Conservation (phyloP, 805 yeast genomes). For the Groenewaldozyma tartarivorans region DNA sequence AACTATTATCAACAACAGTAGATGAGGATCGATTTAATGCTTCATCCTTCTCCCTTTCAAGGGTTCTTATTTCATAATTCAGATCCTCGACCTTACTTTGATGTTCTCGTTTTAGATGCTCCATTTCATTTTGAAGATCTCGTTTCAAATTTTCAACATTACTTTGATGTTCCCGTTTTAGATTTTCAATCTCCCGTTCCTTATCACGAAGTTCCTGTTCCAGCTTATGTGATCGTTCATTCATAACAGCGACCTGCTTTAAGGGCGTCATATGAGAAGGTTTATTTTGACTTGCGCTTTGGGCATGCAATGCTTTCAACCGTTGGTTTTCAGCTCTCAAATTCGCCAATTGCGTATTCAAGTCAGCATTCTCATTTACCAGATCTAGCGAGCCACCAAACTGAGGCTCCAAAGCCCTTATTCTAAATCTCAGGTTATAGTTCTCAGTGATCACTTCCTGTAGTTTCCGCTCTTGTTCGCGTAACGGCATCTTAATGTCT, state of each 20-base stretch:
- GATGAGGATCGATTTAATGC: slow-evolving; percentile 13
- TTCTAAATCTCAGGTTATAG: not conserved
- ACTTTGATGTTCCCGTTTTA: slow-evolving; percentile 12
- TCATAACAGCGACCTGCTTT: slow-evolving; percentile 7
- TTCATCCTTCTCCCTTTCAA: slow-evolving; percentile 18
- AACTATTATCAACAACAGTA: not conserved
- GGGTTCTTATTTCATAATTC: slow-evolving; percentile 15
- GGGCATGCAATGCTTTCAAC: slow-evolving; percentile 4
- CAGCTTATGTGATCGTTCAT: slow-evolving; percentile 2
- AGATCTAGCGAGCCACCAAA: slow-evolving; percentile 1
- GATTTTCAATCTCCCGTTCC: slow-evolving; percentile 4
- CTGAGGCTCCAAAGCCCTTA: slow-evolving; percentile 1
- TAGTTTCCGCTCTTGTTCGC: slow-evolving; percentile 16
- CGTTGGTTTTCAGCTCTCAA: slow-evolving; percentile 23
- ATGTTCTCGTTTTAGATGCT: slow-evolving; percentile 3
- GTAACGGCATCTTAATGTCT: slow-evolving; percentile 15
- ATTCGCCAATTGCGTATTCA: slow-evolving; percentile 34
- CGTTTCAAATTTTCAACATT: slow-evolving; percentile 13
- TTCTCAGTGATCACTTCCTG: slow-evolving; percentile 20
- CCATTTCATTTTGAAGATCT: not conserved
- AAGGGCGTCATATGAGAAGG: not conserved
- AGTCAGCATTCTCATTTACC: slow-evolving; percentile 27
- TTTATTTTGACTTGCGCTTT: slow-evolving; percentile 1
- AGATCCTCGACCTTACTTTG: slow-evolving; percentile 19
- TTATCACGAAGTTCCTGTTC: slow-evolving; percentile 6